Evolutionary conservation across 1,284 basidiomycete genomes (phyloP).

Genomic region (Cutaneotrichosporon dermatis): DNA sequence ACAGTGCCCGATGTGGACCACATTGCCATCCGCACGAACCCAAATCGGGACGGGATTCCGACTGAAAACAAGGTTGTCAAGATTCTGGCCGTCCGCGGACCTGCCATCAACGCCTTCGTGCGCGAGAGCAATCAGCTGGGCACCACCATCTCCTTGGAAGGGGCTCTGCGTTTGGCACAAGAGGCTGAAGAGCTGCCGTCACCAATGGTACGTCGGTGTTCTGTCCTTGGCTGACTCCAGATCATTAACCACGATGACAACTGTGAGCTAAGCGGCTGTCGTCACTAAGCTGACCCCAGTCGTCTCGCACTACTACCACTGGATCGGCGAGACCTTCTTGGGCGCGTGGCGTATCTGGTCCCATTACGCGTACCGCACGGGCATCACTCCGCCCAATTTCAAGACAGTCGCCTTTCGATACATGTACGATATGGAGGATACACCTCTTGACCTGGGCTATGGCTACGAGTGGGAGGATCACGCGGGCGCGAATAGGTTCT

Average conservation of each 20-base stretch:
- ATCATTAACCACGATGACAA: constrained; percentile 25
- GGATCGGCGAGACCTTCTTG: constrained; percentile 37
- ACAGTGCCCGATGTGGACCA: constrained; percentile 56
- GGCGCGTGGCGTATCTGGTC: constrained; percentile 33
- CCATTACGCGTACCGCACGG: constrained; percentile 19
- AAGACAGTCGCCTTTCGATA: constrained; percentile 25
- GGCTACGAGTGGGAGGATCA: constrained; percentile 26
- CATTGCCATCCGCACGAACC: background rate
- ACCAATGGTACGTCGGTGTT: constrained; percentile 18
- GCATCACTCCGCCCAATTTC: constrained; percentile 21
- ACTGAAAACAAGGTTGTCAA: constrained; percentile 8
- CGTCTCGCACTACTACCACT: constrained; percentile 26
- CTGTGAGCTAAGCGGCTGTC: background rate
- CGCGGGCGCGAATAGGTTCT: constrained; percentile 34
- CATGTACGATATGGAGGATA: constrained; percentile 10
- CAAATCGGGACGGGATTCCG: constrained; percentile 22
- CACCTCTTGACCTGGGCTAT: constrained; percentile 12
- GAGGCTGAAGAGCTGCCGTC: constrained; percentile 16
- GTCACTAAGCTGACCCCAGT: background rate
- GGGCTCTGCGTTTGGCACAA: constrained; percentile 11
- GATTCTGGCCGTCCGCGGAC: constrained; percentile 17
- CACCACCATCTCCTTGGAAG: constrained; percentile 12
- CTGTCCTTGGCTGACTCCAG: constrained; percentile 10
- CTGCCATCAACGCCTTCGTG: constrained; percentile 8
- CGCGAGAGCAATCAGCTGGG: constrained; percentile 21